phyloP scores from a whole-genome alignment of 306 rosid species.

The Luffa aegyptiaca region DNA sequence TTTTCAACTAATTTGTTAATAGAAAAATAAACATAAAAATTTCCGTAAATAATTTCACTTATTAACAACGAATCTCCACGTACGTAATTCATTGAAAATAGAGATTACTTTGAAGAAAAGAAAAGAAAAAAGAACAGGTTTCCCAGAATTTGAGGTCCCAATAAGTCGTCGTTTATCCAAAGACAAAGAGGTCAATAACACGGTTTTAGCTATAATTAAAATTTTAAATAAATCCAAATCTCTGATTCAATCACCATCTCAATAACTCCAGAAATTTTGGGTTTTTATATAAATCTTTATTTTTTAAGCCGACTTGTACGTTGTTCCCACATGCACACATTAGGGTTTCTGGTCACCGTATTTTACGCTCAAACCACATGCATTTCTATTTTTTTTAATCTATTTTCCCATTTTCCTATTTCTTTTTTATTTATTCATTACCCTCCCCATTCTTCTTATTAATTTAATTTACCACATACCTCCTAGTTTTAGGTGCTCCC shows the following conservation, averaged over 20 bases:
- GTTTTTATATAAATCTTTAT: neutral
- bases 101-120: neutral
- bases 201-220: neutral
- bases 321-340: conserved; percentile 24
- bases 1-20: neutral
- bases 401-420: neutral
- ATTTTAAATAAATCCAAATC: conserved; percentile 1
- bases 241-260: neutral
- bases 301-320: conserved; percentile 12
- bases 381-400: neutral
- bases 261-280: conserved; percentile 1
- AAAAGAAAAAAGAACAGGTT: neutral
- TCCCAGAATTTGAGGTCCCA: conserved; percentile 11
- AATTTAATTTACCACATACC: neutral
- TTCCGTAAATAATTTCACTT: too few species aligned
- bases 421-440: neutral
- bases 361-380: conserved; percentile 66
- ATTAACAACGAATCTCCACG: neutral
- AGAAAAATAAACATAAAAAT: too few species aligned
- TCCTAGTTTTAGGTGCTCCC: neutral
- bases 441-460: neutral
- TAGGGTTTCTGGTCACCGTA: conserved; percentile 33
- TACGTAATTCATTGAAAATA: neutral
- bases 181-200: conserved; percentile 5
- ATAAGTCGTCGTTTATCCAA: conserved; percentile 1